A percentile compares a stretch with the other conserved stretches of the same genome.
phyloP scores from a whole-genome alignment of 331 rosid genomes.

The Malus hybrid region DNA sequence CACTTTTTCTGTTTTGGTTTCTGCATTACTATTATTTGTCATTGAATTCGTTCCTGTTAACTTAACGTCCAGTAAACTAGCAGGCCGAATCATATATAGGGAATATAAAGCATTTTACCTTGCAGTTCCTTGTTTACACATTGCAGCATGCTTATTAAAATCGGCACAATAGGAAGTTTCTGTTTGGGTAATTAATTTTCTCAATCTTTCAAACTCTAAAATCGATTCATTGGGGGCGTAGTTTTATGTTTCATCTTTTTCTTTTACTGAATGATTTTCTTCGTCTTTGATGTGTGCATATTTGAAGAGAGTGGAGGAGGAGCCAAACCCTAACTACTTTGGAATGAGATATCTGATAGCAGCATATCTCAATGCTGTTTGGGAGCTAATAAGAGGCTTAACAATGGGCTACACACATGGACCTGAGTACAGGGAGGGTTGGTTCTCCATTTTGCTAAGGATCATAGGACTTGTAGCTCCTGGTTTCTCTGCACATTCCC shows the following conservation, averaged over 20 bases:
- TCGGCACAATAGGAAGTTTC: neutral
- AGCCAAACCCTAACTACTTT: slow-evolving; percentile 62
- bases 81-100: neutral
- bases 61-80: neutral
- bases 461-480: slow-evolving; percentile 57
- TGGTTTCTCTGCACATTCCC: slow-evolving; percentile 59
- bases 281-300: slow-evolving; percentile 4
- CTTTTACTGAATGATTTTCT: neutral
- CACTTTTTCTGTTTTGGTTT: neutral
- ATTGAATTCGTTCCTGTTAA: neutral
- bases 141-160: neutral
- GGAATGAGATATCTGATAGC: slow-evolving; percentile 35
- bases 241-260: neutral
- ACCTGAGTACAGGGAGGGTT: slow-evolving; percentile 55
- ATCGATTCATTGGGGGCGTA: neutral
- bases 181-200: neutral
- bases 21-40: neutral
- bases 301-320: slow-evolving; percentile 48
- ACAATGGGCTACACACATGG: slow-evolving; percentile 54
- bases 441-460: slow-evolving; percentile 44
- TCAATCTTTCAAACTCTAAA: neutral
- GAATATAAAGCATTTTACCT: neutral
- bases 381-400: slow-evolving; percentile 65
- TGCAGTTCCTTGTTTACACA: neutral
- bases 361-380: slow-evolving; percentile 48